phyloP scores from a whole-genome alignment of 371 early-diverging fungal genomes.

The Actinomortierella ambigua region DNA sequence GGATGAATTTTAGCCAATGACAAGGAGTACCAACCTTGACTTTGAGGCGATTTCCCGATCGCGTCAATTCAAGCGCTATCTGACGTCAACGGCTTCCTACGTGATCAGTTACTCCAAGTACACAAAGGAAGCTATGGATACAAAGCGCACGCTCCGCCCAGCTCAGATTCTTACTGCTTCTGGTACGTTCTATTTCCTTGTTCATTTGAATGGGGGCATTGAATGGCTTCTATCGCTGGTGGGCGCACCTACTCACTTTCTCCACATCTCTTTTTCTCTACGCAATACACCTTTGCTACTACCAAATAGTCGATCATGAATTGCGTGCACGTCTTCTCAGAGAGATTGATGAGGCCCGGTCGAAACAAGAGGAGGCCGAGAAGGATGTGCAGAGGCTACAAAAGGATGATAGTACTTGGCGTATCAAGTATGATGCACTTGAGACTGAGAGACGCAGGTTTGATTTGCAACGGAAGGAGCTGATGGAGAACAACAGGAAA shows the following conservation, averaged over 20 bases:
- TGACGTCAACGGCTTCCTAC: slow-evolving; percentile 18
- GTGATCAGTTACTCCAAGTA: slow-evolving; percentile 21
- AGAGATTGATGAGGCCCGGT: slow-evolving; percentile 22
- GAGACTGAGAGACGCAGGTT: slow-evolving; percentile 3
- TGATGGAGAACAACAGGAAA: slow-evolving; percentile 2
- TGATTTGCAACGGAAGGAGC: slow-evolving; percentile 9
- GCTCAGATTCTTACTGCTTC: slow-evolving; percentile 32
- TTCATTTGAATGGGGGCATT: no score
- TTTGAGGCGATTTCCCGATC: slow-evolving; percentile 20
- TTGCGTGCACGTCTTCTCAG: slow-evolving; percentile 14
- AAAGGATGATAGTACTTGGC: no score
- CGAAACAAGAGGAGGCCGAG: slow-evolving; percentile 12
- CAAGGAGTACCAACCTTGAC: slow-evolving; percentile 41
- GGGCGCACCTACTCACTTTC: no score
- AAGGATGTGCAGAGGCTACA: no score
- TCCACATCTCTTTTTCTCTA: no score
- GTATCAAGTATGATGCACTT: no score
- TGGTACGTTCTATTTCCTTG: no score
- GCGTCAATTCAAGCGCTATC: slow-evolving; percentile 24
- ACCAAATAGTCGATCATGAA: slow-evolving; percentile 27
- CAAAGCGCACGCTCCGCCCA: slow-evolving; percentile 17
- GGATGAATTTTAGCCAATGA: slow-evolving; percentile 56
- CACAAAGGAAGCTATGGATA: slow-evolving; percentile 26
- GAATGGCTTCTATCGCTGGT: no score
- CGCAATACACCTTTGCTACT: no score